phyloP scores from a whole-genome alignment of 2,329 filamentous ascomycete species.

The Sporothrix pallida region DNA sequence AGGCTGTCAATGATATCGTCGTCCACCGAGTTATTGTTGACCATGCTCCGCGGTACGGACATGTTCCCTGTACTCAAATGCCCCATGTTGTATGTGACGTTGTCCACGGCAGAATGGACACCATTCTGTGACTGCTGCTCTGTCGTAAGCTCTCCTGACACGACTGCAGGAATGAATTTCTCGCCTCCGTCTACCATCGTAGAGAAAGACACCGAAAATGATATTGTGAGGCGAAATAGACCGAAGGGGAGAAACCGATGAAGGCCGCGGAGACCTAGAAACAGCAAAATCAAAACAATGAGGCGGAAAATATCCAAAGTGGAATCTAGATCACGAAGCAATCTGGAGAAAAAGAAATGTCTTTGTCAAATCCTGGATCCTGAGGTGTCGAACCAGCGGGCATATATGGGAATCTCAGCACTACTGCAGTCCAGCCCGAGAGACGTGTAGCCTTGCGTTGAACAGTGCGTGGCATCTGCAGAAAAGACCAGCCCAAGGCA shows the following conservation, averaged over 20 bases:
- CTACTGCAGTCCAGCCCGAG: not conserved
- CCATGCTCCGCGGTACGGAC: not conserved
- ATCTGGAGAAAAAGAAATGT: not conserved
- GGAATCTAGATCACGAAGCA: conserved; percentile 2
- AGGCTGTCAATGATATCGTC: not conserved
- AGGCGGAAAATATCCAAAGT: not conserved
- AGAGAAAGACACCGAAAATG: too few species aligned
- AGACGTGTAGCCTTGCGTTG: not conserved
- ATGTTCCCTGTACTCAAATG: not conserved
- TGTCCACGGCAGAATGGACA: not conserved
- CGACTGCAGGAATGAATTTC: too few species aligned
- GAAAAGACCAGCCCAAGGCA: too few species aligned
- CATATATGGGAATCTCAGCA: not conserved
- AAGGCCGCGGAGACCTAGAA: not conserved
- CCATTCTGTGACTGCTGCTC: too few species aligned
- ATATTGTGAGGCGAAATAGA: too few species aligned
- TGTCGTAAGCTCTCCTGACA: too few species aligned
- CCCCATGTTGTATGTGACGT: not conserved
- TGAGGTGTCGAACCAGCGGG: not conserved
- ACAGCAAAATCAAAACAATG: not conserved
- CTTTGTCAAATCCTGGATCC: not conserved
- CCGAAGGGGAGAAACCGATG: too few species aligned
- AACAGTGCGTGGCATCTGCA: too few species aligned
- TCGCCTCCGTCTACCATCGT: too few species aligned
- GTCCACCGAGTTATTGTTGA: not conserved